Percentiles rank a stretch among this genome's conserved stretches.
phyloP scores from a whole-genome alignment of 78 protist species.

The Guillardia theta region DNA sequence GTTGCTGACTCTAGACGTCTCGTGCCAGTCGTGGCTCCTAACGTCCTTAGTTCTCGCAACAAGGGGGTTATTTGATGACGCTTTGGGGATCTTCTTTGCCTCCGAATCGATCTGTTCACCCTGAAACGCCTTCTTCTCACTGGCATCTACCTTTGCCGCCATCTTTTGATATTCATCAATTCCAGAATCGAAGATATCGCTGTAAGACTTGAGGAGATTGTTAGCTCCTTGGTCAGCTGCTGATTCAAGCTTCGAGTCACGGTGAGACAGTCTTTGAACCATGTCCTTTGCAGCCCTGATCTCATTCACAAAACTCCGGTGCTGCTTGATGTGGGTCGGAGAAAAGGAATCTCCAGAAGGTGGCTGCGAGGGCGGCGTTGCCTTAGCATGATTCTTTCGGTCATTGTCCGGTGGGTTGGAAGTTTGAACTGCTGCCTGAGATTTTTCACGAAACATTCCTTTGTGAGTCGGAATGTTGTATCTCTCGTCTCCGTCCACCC shows the following conservation, averaged over 20 bases:
- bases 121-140: background rate
- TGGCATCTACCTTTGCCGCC: background rate
- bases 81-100: too few relatives aligned
- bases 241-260: background rate
- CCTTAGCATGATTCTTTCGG: background rate
- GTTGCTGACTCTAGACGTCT: background rate
- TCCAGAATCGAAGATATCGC: background rate
- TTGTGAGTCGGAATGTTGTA: too few relatives aligned
- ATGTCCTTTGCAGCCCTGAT: background rate
- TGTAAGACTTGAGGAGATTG: background rate
- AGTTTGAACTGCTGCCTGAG: too few relatives aligned
- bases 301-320: background rate
- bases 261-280: background rate
- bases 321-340: background rate
- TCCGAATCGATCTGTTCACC: too few relatives aligned
- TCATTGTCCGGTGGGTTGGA: background rate
- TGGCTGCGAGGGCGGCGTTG: background rate
- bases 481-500: too few relatives aligned
- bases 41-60: background rate
- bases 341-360: background rate
- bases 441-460: too few relatives aligned
- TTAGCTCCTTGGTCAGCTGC: background rate
- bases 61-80: too few relatives aligned
- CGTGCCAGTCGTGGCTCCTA: background rate
- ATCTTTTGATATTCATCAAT: background rate